These are phyloP conservation scores for Raphanus sativus DNA, from an alignment of 345 rosid species.

Conservation along the genomic window DNA sequence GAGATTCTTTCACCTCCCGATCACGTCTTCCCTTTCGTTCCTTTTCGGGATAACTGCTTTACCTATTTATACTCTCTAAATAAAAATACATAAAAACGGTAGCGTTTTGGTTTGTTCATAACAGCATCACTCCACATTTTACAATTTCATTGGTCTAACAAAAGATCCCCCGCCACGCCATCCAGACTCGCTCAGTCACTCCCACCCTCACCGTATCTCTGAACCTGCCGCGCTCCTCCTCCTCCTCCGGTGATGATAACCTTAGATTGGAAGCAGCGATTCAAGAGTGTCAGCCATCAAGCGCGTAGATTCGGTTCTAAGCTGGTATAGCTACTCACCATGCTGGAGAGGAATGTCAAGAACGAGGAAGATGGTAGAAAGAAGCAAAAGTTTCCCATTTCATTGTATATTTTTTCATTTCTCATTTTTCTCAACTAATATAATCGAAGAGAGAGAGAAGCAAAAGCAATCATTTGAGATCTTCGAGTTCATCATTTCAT, in stretches of 20 bases:
- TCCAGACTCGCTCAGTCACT: constrained; percentile 36
- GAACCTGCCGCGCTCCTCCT: no score
- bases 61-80: background rate
- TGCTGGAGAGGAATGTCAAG: no score
- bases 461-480: background rate
- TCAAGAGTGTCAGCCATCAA: no score
- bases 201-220: no score
- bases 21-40: constrained; percentile 7
- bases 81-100: background rate
- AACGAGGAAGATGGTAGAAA: no score
- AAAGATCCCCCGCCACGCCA: constrained; percentile 2
- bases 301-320: no score
- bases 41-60: background rate
- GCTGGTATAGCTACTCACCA: no score
- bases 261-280: no score
- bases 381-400: no score
- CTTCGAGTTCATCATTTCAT: background rate
- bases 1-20: constrained; percentile 18
- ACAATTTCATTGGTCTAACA: background rate
- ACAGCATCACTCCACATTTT: background rate
- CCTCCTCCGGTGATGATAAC: no score
- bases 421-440: no score
- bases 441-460: background rate
- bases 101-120: background rate
- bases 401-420: no score